Conservation (phyloP, 108 stramenopile species). For the Cyclotella sp. region DNA sequence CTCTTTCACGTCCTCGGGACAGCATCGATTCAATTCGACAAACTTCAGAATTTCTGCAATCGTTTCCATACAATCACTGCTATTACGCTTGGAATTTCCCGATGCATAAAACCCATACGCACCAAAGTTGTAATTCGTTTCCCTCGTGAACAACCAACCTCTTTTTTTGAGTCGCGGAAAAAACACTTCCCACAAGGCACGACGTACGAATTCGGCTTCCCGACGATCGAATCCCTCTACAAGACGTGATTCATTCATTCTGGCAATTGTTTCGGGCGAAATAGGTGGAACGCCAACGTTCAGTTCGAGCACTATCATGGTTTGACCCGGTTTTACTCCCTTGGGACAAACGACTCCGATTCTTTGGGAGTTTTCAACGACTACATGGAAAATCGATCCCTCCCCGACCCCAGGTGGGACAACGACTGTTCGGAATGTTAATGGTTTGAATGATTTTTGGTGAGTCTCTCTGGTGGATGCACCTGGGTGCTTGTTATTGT, state of each 20-base stretch:
- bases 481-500: too few relatives aligned
- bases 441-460: too few relatives aligned
- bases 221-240: slow-evolving; percentile 4
- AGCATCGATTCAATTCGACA: neutral
- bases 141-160: slow-evolving; percentile 23
- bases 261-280: slow-evolving; percentile 26
- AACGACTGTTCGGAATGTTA: slow-evolving; percentile 25
- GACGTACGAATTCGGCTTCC: neutral
- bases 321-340: slow-evolving; percentile 30
- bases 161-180: slow-evolving; percentile 16
- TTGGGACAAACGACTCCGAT: slow-evolving; percentile 39
- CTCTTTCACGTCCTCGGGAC: neutral
- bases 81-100: neutral
- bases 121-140: slow-evolving; percentile 36
- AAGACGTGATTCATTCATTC: slow-evolving; percentile 24
- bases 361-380: neutral
- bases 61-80: slow-evolving; percentile 16
- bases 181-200: slow-evolving; percentile 36
- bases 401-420: slow-evolving; percentile 30
- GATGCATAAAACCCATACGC: slow-evolving; percentile 20
- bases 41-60: slow-evolving; percentile 13
- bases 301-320: slow-evolving; percentile 31
- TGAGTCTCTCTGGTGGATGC: too few relatives aligned
- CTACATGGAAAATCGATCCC: slow-evolving; percentile 29
- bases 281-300: slow-evolving; percentile 8